phyloP scores from a whole-genome alignment of 169 alveolate genomes.

The Plasmodium coatneyi region DNA sequence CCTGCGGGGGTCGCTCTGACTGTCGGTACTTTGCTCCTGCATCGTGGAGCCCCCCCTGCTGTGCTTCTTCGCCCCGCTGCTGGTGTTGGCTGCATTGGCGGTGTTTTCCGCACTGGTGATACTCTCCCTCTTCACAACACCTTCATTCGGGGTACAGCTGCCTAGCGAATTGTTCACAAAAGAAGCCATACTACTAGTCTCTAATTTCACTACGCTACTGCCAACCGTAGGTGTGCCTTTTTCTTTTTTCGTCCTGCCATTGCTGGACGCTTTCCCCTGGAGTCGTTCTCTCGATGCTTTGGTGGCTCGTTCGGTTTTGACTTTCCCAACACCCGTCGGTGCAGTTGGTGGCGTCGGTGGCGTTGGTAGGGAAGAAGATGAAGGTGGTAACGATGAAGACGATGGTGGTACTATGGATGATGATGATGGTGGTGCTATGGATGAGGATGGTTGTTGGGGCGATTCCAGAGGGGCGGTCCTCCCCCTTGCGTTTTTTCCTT shows the following conservation, averaged over 20 bases:
- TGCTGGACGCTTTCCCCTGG: not conserved
- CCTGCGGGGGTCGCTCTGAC: not conserved
- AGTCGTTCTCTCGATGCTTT: not conserved
- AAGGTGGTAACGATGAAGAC: not conserved
- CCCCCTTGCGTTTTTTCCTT: not conserved
- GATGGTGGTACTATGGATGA: not conserved
- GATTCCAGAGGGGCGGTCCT: not conserved
- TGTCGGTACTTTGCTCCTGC: not conserved
- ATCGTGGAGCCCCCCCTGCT: not conserved
- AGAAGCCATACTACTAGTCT: not conserved
- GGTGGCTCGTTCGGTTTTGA: not conserved
- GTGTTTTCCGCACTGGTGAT: not conserved
- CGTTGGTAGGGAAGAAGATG: not conserved
- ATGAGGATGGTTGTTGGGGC: not conserved
- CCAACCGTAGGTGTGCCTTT: not conserved
- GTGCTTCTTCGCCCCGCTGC: not conserved
- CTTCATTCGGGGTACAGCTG: not conserved
- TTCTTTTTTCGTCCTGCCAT: not conserved
- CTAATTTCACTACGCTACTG: not conserved
- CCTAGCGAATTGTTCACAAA: not conserved
- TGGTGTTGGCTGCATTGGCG: not conserved
- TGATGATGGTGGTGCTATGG: not conserved
- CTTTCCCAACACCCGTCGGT: not conserved
- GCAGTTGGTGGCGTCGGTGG: not conserved
- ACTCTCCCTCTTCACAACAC: not conserved